A percentile compares a stretch with the other conserved stretches of the same genome.
These are phyloP conservation scores for Populus hybrid DNA, from an alignment of 441 rosid genomes.

Conservation along the genomic window DNA sequence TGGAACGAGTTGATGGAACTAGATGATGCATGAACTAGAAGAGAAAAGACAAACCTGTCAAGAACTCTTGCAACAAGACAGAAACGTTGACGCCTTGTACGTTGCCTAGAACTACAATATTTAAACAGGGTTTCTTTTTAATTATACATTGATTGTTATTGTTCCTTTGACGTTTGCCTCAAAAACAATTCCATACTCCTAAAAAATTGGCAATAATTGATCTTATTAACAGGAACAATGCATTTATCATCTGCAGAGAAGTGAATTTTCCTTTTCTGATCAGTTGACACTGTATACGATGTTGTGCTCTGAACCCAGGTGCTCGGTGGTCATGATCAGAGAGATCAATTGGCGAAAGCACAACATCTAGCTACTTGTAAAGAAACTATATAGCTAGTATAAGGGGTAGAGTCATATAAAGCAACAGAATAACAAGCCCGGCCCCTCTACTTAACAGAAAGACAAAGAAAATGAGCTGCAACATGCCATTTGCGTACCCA, in stretches of 20 bases:
- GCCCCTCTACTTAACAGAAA: background rate
- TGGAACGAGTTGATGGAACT: slow-evolving; percentile 15
- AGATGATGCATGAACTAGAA: slow-evolving; percentile 7
- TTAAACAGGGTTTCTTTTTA: background rate
- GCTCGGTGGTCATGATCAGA: too few species aligned
- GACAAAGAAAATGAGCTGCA: background rate
- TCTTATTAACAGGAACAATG: background rate
- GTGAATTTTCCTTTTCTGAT: background rate
- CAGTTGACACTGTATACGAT: background rate
- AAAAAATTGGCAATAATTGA: background rate
- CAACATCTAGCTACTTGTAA: too few species aligned
- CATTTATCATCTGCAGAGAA: background rate
- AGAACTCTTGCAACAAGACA: slow-evolving; percentile 5
- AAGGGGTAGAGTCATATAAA: too few species aligned
- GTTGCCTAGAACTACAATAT: background rate
- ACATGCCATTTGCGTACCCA: background rate
- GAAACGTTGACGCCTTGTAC: background rate
- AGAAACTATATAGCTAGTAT: too few species aligned
- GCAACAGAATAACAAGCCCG: background rate
- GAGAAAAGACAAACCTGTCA: slow-evolving; percentile 26
- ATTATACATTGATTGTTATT: background rate
- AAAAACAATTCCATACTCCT: background rate
- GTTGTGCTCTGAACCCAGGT: too few species aligned
- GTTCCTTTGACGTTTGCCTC: background rate
- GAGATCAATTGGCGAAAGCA: too few species aligned